phyloP scores from a whole-genome alignment of 2,329 filamentous ascomycete species.

The Neodidymelliopsis sp. region DNA sequence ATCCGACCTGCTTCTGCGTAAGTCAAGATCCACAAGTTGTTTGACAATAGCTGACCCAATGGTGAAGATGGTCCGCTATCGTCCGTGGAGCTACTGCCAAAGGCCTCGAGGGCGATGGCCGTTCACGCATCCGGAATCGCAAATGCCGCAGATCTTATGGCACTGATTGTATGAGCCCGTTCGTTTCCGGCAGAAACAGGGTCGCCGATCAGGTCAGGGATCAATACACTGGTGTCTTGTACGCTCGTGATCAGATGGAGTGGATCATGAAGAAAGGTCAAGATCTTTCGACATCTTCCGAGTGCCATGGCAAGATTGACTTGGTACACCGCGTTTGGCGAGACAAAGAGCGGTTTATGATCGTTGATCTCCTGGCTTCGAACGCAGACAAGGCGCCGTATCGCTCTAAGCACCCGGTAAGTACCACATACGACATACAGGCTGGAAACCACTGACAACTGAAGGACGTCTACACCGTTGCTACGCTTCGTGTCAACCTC shows the following conservation, averaged over 20 bases:
- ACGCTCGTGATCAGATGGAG: slow-evolving; percentile 8
- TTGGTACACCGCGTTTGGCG: too few species aligned
- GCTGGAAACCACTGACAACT: not conserved
- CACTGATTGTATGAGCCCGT: not conserved
- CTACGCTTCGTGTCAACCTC: slow-evolving; percentile 20
- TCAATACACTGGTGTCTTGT: not conserved
- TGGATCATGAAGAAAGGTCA: slow-evolving; percentile 30
- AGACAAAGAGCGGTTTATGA: too few species aligned
- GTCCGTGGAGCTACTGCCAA: slow-evolving; percentile 34
- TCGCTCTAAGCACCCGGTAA: slow-evolving; percentile 3
- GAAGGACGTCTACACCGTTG: slow-evolving; percentile 20
- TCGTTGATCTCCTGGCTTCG: slow-evolving; percentile 13
- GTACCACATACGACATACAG: not conserved
- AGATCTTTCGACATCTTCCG: slow-evolving; percentile 13
- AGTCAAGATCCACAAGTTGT: not conserved
- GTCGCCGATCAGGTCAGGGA: slow-evolving; percentile 19
- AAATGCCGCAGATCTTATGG: slow-evolving; percentile 37
- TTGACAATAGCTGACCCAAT: too few species aligned
- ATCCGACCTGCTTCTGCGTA: slow-evolving; percentile 31
- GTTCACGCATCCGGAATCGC: slow-evolving; percentile 14
- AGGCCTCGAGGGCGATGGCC: slow-evolving; percentile 26
- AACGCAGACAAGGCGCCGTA: slow-evolving; percentile 10
- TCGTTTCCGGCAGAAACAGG: slow-evolving; percentile 7
- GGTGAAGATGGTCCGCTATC: slow-evolving; percentile 37
- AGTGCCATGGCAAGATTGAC: not conserved